phyloP scores from a whole-genome alignment of 108 stramenopile genomes.

The Schizochytrium sp. region DNA sequence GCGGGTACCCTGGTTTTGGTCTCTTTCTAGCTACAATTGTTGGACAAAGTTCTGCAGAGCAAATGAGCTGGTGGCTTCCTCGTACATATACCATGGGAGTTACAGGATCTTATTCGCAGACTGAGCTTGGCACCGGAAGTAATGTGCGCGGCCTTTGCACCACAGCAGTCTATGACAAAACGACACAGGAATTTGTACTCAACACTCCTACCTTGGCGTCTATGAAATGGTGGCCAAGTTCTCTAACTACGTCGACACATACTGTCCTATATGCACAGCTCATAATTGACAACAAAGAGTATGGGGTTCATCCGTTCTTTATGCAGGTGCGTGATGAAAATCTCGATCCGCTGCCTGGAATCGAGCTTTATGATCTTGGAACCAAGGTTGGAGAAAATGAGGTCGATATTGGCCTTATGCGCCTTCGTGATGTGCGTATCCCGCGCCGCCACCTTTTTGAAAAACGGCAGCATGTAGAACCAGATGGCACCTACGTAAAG shows the following conservation, averaged over 20 bases:
- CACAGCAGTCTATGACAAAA: conserved; percentile 88
- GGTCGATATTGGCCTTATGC: conserved; percentile 63
- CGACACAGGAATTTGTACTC: conserved; percentile 83
- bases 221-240: conserved; percentile 95
- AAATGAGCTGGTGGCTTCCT: conserved; percentile 56
- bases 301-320: conserved; percentile 60
- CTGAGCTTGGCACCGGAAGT: conserved; percentile 91
- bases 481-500: conserved; percentile 32
- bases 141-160: conserved; percentile 94
- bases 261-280: conserved; percentile 96
- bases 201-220: conserved; percentile 88
- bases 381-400: conserved; percentile 60
- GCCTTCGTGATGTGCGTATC: conserved; percentile 35
- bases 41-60: conserved; percentile 42
- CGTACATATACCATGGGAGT: conserved; percentile 26
- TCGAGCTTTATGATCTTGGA: conserved; percentile 37
- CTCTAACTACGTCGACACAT: conserved; percentile 90
- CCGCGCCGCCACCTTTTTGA: conserved; percentile 28
- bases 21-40: conserved; percentile 49
- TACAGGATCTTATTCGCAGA: conserved; percentile 91
- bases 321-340: conserved; percentile 63
- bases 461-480: neutral
- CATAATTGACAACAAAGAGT: conserved; percentile 76
- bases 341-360: conserved; percentile 25
- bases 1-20: conserved; percentile 50